Evolutionary conservation across 2,329 filamentous ascomycete species (phyloP), one percentile per base, ranked within the genome.

Genomic region (Scedosporium dehoogii): DNA sequence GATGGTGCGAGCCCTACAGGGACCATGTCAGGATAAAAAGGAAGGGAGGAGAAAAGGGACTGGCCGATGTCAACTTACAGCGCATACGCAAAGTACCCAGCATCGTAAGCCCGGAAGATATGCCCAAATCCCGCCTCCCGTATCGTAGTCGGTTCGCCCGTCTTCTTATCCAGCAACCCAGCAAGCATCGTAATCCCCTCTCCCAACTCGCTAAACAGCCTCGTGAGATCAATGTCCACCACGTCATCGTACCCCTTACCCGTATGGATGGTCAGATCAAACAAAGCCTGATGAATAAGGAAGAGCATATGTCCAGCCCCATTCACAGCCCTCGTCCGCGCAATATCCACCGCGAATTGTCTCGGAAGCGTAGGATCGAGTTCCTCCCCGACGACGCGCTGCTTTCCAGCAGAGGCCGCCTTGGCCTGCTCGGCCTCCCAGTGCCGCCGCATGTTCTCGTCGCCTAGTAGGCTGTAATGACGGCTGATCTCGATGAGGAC

Each of bases 201-300:
- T n/a, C 41, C 29, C 14, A 61, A 33, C 23, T 60, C 57, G 25
- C 58, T 60, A 59, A 59, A 63, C 4, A 65, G 48, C 53, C 61
- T 38, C 14, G 58, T 61, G 4, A 62, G 23, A 29, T 65, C 46
- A 6, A 64, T 29, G 1, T 48, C 58, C 21, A 42, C 23, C 7
- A 63, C 58, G 5, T 38, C 60, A 14, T 58, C 29, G 14, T 42
- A 48, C 4, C 42, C 44, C 16, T 9, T 46, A 5, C 55, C 33
- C 25, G 59, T 65, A 44, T 65, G 62, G 12, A 65, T 63, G 10
- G 21, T 48, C 10, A 65, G 59, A 29, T 65, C 64, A 48, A 58
- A 65, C 16, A 56, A 38, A 1, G 64, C 59, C 25, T 62, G 41
- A 46, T 62, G 48, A 18, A 42, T 16, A 56, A 63, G 16, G 21